These are phyloP conservation scores for Ogataea zsoltii DNA, from an alignment of 805 yeast species.

Conservation along the genomic window DNA sequence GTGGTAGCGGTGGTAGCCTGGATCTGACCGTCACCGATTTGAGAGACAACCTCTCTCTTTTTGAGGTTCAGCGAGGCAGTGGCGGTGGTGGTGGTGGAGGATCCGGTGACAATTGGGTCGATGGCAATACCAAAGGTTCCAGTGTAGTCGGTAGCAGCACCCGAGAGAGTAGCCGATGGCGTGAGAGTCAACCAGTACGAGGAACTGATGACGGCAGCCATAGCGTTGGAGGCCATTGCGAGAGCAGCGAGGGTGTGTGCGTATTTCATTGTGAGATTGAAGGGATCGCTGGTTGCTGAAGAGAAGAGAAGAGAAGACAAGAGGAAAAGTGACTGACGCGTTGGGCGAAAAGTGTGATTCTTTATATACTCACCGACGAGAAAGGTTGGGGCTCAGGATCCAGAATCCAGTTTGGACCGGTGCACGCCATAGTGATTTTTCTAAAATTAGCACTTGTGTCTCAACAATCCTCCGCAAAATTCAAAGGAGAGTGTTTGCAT, in stretches of 20 bases:
- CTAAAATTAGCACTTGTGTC: slow-evolving; percentile 13
- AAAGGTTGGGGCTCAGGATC: not conserved
- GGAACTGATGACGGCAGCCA: slow-evolving; percentile 59
- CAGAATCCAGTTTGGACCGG: not conserved
- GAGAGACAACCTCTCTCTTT: slow-evolving; percentile 41
- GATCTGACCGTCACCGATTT: slow-evolving; percentile 53
- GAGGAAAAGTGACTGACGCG: not conserved
- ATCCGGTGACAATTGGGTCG: slow-evolving; percentile 12
- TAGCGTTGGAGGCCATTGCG: slow-evolving; percentile 43
- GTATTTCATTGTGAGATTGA: slow-evolving; percentile 40
- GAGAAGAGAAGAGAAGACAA: no score
- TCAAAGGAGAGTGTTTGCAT: slow-evolving; percentile 8
- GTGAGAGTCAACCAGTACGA: slow-evolving; percentile 69
- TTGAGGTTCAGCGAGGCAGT: slow-evolving; percentile 30
- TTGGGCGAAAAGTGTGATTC: not conserved
- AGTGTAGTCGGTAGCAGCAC: slow-evolving; percentile 53
- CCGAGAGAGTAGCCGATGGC: slow-evolving; percentile 52
- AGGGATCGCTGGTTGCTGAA: slow-evolving; percentile 2
- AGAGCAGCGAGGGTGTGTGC: slow-evolving; percentile 38
- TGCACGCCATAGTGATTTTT: not conserved
- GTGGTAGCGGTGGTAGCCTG: slow-evolving; percentile 45
- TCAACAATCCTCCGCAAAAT: slow-evolving; percentile 6
- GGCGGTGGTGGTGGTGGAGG: slow-evolving; percentile 28
- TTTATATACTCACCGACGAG: slow-evolving; percentile 3
- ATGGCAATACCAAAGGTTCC: slow-evolving; percentile 25